phyloP scores from a whole-genome alignment of 148 eudicot genomes.

The Agrostemma githago region DNA sequence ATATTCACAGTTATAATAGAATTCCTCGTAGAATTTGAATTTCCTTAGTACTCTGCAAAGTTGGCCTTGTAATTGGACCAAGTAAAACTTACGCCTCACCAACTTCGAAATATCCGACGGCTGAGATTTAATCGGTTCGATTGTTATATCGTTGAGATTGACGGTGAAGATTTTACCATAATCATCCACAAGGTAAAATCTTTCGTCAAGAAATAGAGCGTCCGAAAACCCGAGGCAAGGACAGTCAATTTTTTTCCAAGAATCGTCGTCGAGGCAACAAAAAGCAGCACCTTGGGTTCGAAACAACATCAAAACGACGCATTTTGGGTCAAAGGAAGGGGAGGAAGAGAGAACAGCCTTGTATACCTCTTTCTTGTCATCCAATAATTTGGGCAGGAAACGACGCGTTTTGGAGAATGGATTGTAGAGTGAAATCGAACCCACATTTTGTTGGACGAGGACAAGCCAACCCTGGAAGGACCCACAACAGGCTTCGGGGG shows the following conservation, averaged over 20 bases:
- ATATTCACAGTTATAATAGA: conserved; percentile 8
- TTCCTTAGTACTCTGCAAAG: conserved; percentile 17
- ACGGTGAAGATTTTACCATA: conserved; percentile 16
- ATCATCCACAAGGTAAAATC: conserved; percentile 18
- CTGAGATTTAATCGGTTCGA: conserved; percentile 1
- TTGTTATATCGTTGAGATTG: neutral
- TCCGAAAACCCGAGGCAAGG: conserved; percentile 2
- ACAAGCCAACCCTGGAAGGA: conserved; percentile 26
- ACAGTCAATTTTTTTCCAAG: conserved; percentile 9
- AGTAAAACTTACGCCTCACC: conserved; percentile 17
- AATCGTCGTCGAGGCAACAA: conserved; percentile 12
- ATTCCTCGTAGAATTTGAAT: neutral
- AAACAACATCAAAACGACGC: conserved; percentile 21
- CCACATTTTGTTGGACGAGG: neutral
- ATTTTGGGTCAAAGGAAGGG: conserved; percentile 8
- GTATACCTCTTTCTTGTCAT: neutral
- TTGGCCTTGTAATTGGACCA: conserved; percentile 19
- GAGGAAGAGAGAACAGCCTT: conserved; percentile 24
- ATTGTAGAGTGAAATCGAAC: conserved; percentile 8
- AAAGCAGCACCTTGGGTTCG: neutral
- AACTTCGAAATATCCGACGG: neutral
- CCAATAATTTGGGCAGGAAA: neutral
- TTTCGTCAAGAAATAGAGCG: conserved; percentile 13
- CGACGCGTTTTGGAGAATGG: conserved; percentile 10
- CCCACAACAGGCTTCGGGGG: conserved; percentile 11